Base-by-base conservation (phyloP, 345 rosid species). In the Sisymbrium irio region DNA sequence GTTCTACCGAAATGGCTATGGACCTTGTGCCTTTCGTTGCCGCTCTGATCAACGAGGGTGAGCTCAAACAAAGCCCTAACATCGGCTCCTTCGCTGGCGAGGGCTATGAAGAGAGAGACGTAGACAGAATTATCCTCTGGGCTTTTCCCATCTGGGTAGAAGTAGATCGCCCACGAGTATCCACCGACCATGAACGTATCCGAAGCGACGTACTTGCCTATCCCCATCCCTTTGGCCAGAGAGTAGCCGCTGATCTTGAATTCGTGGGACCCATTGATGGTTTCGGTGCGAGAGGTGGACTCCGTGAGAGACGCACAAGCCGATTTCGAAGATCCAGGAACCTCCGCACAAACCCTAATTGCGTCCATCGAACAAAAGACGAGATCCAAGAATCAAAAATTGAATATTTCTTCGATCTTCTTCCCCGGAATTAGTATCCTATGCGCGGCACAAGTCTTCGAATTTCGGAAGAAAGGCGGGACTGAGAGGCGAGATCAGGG, bases 61-160 rank as follows among this genome's bases (percentile, higher is more conserved):
- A 90, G 78, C 82, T 88, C 96, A 51, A 90, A 90, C 57, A 90
- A 82, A n/a, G 93, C 93, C 74, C 88, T 82, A 6, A 86, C 93
- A 50, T 90, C 91, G 0, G 89, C 81, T 4, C 91, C 96, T 65
- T 90, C 93, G 75, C 93, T 88, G 0, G 91, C 96, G 3, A 90
- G 80, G 0, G 93, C 93, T 18, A 90, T 85, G 62, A 90, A 90
- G 3, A 88, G 73, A 44, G 93, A 88, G 7, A 90, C 89, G 51
- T 86, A 83, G 0, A 75, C 47, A 2, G 88, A 76, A 51, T 86
- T 85, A 71, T 90, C 93, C 77, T 90, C 93, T 0, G 78, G 73
- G 75, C 89, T 88, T 76, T 90, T 90, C 1, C 96, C 96, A 68
- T 90, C 96, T 5, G 93, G 93, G 62, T 90, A 90, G 59, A 90